These are phyloP conservation scores for Senecio squalidus DNA, from an alignment of 140 eudicot genomes.

Conservation along the genomic window DNA sequence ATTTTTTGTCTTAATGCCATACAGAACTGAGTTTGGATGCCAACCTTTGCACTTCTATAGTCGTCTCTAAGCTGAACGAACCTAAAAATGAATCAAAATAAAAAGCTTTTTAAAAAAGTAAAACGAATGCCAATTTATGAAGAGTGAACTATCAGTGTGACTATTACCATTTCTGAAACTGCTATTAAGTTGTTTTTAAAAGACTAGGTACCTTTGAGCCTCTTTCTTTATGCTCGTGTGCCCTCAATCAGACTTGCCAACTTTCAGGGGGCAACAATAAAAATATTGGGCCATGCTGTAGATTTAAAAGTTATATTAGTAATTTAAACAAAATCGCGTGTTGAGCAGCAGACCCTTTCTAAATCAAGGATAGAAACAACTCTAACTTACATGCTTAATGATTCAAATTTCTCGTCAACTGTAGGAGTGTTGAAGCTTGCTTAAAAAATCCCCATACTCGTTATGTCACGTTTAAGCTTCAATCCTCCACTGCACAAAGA, in stretches of 20 bases:
- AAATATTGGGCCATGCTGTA: constrained; percentile 73
- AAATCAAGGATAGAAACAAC: background rate
- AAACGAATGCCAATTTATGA: background rate
- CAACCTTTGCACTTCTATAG: constrained; percentile 69
- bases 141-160: background rate
- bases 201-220: constrained; percentile 50
- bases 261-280: constrained; percentile 82
- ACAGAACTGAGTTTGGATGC: constrained; percentile 59
- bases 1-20: constrained; percentile 25
- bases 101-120: constrained; percentile 1
- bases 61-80: constrained; percentile 74
- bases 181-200: background rate
- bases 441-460: constrained; percentile 70
- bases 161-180: background rate
- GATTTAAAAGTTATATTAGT: constrained; percentile 4
- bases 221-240: constrained; percentile 72
- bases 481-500: constrained; percentile 55
- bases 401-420: constrained; percentile 71
- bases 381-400: constrained; percentile 61
- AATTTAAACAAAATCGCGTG: background rate
- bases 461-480: constrained; percentile 76
- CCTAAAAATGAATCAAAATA: constrained; percentile 31
- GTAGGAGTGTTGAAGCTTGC: constrained; percentile 71
- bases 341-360: background rate
- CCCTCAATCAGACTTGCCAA: constrained; percentile 74